Base-by-base conservation (phyloP, 2,329 filamentous ascomycete species). In the Elsinoe batatas region DNA sequence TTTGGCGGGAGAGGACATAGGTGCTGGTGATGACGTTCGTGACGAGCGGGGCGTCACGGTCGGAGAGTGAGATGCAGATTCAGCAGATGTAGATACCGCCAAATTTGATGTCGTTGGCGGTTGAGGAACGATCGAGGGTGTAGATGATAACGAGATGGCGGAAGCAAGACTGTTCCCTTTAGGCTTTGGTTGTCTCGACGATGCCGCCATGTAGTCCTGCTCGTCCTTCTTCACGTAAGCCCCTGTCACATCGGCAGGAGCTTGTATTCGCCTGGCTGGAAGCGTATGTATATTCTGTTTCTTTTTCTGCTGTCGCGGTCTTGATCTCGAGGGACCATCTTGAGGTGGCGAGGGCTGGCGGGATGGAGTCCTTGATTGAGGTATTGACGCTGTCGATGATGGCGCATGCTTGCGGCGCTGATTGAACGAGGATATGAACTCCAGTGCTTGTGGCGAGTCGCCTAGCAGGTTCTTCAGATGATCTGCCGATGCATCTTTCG, bases 391-490 rank as follows among this genome's bases (percentile, higher is more conserved):
- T 32, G 58, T 46, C 51, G 61, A 54, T 42, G 66, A 57, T 32
- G 65, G 63, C 30, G 65, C 69, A 30, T 69, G 66, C 53, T 67
- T 69, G 58, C 80, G 73, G 56, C 80, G 81, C 2, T 84, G 80
- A 67, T 95, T 97, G 71, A 87, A 88, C 10, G 79, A 79, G 18
- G 83, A 76, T 58, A 88, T 87, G 65, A 88, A 88, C 62, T 87
- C 83, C 53, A 87, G 69, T 1, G 81, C 79, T 63, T 86, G 83
- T 1, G 90, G 81, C 5, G 87, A 90, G 68, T 95, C 89, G 50
- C 91, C 93, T 0, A 98, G 79, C 54, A 98, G 76, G 65, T 93
- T 89, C 68, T 84, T 86, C 59, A 98, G 85, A 69, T 97, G 89
- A 40, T 90, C 84, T 51, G 83, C 89, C 12, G 88, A 87, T 60